Base-by-base conservation (phyloP, 805 yeast species). In the Danielozyma ontarioensis region DNA sequence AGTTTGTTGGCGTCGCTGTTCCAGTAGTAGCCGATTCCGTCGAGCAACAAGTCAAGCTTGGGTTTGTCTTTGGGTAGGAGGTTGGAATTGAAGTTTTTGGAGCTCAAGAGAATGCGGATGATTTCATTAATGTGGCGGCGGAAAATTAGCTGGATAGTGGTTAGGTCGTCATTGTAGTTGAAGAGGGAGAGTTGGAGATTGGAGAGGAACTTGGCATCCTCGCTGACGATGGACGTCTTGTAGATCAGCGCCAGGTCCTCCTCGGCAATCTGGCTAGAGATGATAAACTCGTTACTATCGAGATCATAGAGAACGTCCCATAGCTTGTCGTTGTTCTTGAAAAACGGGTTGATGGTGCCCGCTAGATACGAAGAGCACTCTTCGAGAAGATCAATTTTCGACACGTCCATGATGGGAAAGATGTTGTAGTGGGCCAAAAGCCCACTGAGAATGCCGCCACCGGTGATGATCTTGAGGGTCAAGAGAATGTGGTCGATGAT, bases 301-400 rank as follows among this genome's bases (percentile, higher is more conserved):
- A 82, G 45, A 50, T 82, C 80, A 36, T 77, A 73, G 39, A 75
- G 67, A 21, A 77, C 51, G 51, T 82, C 84, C 82, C 83, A 81
- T 14, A 72, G 48, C 28, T 64, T 64, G 21, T 61, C 64, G 36
- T 70, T 70, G 21, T 72, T 66, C 45, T 76, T 76, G 48, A 82
- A 74, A 26, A 79, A 70, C 12, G 81, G 73, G 48, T 82, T 82
- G 26, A 81, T 75, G 3, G 87, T 80, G 3, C 90, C 90, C 2
- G 83, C 70, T 30, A 82, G 57, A 44, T 62, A 75, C 18, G 58
- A 59, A 19, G 45, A 60, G 39, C 59, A 66, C 32, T 48, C 57
- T 39, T 64, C 63, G 32, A 78, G 51, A 2, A 70, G 41, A 37
- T 75, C 78, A 28, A 78, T 57, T 38, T 76, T 70, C 2, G 80